Conservation (phyloP, 2,329 filamentous ascomycete species). For the Pseudogymnoascus sp. region DNA sequence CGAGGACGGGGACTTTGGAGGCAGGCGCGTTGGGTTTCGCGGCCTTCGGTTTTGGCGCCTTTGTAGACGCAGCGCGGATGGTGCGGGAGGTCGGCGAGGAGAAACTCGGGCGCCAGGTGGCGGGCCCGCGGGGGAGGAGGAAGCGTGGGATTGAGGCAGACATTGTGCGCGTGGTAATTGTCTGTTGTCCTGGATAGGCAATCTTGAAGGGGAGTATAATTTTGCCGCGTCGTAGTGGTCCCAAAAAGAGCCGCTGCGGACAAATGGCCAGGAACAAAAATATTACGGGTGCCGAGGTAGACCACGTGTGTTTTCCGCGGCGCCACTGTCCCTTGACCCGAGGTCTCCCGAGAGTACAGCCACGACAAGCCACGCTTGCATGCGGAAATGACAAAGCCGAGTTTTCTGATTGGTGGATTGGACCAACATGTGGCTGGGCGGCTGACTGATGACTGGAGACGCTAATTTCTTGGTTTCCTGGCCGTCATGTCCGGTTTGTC, state of each 20-base stretch:
- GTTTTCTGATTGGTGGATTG: not conserved
- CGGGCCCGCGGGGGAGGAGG: slow-evolving; percentile 54
- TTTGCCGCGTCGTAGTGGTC: not conserved
- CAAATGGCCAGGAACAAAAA: not conserved
- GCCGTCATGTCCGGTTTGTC: slow-evolving; percentile 3
- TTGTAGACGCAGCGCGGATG: slow-evolving; percentile 29
- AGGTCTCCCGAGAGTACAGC: slow-evolving; percentile 6
- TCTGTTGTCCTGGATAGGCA: not conserved
- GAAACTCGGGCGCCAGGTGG: slow-evolving; percentile 41
- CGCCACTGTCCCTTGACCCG: not conserved
- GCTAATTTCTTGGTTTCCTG: slow-evolving; percentile 6
- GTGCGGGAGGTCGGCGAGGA: slow-evolving; percentile 22
- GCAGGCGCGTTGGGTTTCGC: slow-evolving; percentile 8
- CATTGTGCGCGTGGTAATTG: not conserved
- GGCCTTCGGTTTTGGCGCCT: slow-evolving; percentile 17
- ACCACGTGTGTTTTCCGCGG: not conserved
- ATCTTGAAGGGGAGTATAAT: not conserved
- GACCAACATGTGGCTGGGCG: not conserved
- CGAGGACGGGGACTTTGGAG: slow-evolving; percentile 60
- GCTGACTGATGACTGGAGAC: not conserved
- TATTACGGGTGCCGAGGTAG: not conserved
- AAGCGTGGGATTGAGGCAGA: slow-evolving; percentile 55
- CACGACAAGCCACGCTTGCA: not conserved
- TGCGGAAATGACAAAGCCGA: not conserved
- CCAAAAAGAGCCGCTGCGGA: not conserved